Evolutionary conservation across 805 yeast species (phyloP), one percentile per base, ranked within the genome.

Genomic region (Wickerhamomyces alni): DNA sequence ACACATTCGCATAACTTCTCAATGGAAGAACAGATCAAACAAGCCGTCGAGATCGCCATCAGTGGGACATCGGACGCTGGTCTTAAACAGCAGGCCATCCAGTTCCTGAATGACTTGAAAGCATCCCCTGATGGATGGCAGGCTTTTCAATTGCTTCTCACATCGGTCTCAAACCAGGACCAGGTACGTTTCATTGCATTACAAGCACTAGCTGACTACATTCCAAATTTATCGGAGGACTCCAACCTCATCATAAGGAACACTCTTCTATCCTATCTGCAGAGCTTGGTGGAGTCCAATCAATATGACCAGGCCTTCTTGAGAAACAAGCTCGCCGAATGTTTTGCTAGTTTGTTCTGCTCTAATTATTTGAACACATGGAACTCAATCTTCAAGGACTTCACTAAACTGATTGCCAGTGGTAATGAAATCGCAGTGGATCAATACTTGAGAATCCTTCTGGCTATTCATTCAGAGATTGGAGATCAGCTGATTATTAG

Each of bases 401-500:
- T 79, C 30, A 56, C 70, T 31, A 48, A 59, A 11, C 50, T 75
- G 30, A 41, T 56, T 16, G 51, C 43, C n/a, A 51, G 52, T 33
- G 52, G 46, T 28, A 51, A 67, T 28, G 55, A 51, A 27, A 40
- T 55, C 11, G 58, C 55, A 0, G 52, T 48, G 57, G 97, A 89
- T 55, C 76, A 85, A 59, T 88, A 83, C 59, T 61, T 82, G 29
- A 74, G 96, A 54, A 74, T 87, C 8, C 65, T 88, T 43, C 61
- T 79, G 32, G 75, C 83, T 24, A 77, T 93, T 44, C 97, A 93
- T 59, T 80, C 81, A 22, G 96, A 89, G 62, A 87, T 93, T 50
- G 99, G 95, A 26, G 99, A 93, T 59, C 93, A 85, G 56, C 73
- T 89, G 48, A 83, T 88, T 47, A 64, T 79, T 25, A 75, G 95